Percentiles rank a stretch among this genome's conserved stretches.
phyloP scores from a whole-genome alignment of 2,329 filamentous ascomycete species.

The Penicillium sp. region DNA sequence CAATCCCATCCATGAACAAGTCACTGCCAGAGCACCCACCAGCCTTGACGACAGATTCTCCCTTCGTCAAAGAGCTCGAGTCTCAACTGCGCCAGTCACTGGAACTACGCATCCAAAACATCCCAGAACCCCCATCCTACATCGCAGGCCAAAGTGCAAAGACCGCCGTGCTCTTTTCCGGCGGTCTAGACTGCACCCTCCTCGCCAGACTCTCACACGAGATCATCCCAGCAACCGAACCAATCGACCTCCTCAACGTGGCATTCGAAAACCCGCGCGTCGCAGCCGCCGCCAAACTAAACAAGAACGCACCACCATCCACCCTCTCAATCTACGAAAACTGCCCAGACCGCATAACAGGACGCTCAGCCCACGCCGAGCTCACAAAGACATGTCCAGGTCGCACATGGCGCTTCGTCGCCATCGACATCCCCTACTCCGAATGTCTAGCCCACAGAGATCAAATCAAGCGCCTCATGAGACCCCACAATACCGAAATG shows the following conservation, averaged over 20 bases:
- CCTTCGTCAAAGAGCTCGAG: constrained; percentile 57
- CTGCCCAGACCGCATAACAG: constrained; percentile 89
- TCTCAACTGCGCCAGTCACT: constrained; percentile 63
- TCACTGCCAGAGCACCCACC: constrained; percentile 33
- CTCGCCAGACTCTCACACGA: constrained; percentile 81
- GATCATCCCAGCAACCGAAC: constrained; percentile 66
- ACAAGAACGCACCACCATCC: constrained; percentile 29
- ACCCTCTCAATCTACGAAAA: constrained; percentile 64
- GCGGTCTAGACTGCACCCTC: constrained; percentile 88
- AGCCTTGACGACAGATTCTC: constrained; percentile 43
- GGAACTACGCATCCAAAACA: constrained; percentile 62
- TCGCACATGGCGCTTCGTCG: constrained; percentile 79
- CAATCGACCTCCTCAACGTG: constrained; percentile 89
- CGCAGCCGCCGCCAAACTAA: constrained; percentile 57
- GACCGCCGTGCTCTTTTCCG: constrained; percentile 86
- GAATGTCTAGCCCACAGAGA: constrained; percentile 71
- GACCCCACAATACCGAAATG: constrained; percentile 98
- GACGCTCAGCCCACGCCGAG: constrained; percentile 76
- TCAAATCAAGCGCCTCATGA: constrained; percentile 74
- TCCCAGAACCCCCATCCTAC: constrained; percentile 60
- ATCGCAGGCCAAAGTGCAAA: constrained; percentile 32
- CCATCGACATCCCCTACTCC: constrained; percentile 76
- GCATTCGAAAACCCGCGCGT: constrained; percentile 92
- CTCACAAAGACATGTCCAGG: constrained; percentile 67
- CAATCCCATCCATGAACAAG: constrained; percentile 50